Evolutionary conservation across 1,284 basidiomycete genomes (phyloP).

Genomic region (Austropuccinia psidii): DNA sequence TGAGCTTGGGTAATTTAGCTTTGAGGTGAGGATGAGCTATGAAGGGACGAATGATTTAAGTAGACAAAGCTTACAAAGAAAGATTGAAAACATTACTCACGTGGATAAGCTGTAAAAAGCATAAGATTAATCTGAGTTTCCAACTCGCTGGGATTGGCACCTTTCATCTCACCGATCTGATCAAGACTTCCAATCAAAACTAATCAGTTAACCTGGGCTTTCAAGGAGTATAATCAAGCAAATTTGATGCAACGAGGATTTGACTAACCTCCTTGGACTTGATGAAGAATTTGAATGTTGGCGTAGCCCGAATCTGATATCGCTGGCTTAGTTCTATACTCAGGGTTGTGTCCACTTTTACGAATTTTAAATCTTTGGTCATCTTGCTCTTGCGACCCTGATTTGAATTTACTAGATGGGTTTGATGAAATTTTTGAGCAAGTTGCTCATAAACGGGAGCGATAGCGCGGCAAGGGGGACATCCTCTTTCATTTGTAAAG

Average conservation of each 20-base stretch:
- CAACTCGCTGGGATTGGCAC: constrained; percentile 44
- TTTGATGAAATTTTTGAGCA: constrained; percentile 39
- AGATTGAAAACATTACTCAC: too few relatives aligned
- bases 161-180: constrained; percentile 42
- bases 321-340: constrained; percentile 39
- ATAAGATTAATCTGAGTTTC: constrained; percentile 43
- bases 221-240: not conserved
- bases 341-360: constrained; percentile 44
- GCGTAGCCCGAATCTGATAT: constrained; percentile 43
- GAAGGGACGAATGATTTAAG: not conserved
- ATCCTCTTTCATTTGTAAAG: constrained; percentile 45
- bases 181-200: not conserved
- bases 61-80: not conserved
- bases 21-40: constrained; percentile 41
- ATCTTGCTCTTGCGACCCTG: not conserved
- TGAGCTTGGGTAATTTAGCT: constrained; percentile 39
- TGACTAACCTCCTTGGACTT: constrained; percentile 38
- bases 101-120: constrained; percentile 42
- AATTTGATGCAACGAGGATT: not conserved
- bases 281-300: constrained; percentile 45
- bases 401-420: constrained; percentile 11
- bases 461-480: constrained; percentile 46
- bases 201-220: not conserved
- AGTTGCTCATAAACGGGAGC: constrained; percentile 45
- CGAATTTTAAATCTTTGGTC: constrained; percentile 43